Conservation (phyloP, 805 yeast genomes). For the Spathaspora passalidarum region DNA sequence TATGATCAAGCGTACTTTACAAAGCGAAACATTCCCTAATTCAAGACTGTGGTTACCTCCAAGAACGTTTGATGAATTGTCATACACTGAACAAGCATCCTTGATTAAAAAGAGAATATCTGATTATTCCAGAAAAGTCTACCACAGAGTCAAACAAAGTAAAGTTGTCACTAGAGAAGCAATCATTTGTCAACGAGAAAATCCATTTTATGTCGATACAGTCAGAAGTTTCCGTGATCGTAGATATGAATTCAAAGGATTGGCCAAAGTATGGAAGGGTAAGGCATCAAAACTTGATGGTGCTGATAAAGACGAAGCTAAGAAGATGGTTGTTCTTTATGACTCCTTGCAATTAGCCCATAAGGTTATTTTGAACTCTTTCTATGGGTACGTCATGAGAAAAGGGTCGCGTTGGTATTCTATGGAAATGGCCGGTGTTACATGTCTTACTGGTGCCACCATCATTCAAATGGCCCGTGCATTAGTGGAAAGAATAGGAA, state of each 20-base stretch:
- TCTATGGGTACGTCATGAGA: conserved; percentile 98
- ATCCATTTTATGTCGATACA: conserved; percentile 94
- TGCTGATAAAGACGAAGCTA: conserved; percentile 79
- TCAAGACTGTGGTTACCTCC: conserved; percentile 53
- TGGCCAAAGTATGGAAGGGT: conserved; percentile 92
- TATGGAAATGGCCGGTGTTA: conserved; percentile 99
- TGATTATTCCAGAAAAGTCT: conserved; percentile 82
- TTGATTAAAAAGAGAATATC: conserved; percentile 72
- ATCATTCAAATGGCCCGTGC: conserved; percentile 96
- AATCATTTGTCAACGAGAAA: conserved; percentile 94
- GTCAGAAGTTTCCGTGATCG: conserved; percentile 94
- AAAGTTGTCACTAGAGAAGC: conserved; percentile 88
- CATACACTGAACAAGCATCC: conserved; percentile 73
- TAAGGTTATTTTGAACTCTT: conserved; percentile 92
- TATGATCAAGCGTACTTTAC: conserved; percentile 82
- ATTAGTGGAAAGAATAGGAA: conserved; percentile 86
- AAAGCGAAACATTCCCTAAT: conserved; percentile 73
- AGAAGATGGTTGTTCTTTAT: conserved; percentile 88
- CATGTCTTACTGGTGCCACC: conserved; percentile 96
- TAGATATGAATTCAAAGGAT: conserved; percentile 90
- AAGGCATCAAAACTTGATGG: conserved; percentile 56
- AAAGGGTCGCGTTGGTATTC: conserved; percentile 99
- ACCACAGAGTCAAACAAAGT: conserved; percentile 75
- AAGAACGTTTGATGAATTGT: conserved; percentile 70
- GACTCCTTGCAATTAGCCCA: conserved; percentile 96